Evolutionary conservation across 2,329 filamentous ascomycete genomes (phyloP).

Genomic region (Aureobasidium sp.): DNA sequence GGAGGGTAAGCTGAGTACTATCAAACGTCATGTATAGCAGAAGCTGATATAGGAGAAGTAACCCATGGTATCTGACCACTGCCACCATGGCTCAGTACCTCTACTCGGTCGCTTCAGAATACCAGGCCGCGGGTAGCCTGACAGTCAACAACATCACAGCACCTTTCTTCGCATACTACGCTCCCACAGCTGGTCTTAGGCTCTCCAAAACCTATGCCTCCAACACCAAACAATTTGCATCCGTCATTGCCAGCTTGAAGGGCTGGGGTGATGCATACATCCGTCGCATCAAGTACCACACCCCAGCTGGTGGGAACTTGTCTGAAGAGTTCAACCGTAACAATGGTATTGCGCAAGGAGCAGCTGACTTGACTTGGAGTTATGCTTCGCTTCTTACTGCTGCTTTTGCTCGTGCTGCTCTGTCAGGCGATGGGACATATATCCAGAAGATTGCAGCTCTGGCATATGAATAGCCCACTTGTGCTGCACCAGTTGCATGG

Average conservation of each 20-base stretch:
- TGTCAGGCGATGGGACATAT: conserved; percentile 1
- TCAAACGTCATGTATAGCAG: not conserved
- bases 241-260: conserved; percentile 23
- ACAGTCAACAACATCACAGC: conserved; percentile 25
- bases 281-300: conserved; percentile 28
- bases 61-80: conserved; percentile 32
- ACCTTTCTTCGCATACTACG: conserved; percentile 31
- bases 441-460: not conserved
- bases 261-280: conserved; percentile 32
- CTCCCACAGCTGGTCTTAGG: conserved; percentile 21
- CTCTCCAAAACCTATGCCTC: conserved; percentile 21
- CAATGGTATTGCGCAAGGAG: conserved; percentile 24
- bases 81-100: conserved; percentile 28
- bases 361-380: conserved; percentile 29
- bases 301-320: conserved; percentile 24
- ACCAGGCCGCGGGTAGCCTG: conserved; percentile 21
- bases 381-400: conserved; percentile 30
- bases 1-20: conserved; percentile 20
- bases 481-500: not conserved
- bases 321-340: conserved; percentile 29
- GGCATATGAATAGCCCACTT: not conserved
- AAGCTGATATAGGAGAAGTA: conserved; percentile 9
- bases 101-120: conserved; percentile 23
- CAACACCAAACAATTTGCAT: conserved; percentile 21
- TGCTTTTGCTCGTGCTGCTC: conserved; percentile 25